Evolutionary conservation across 306 rosid species (phyloP).

Genomic region (Castanopsis chinensis): DNA sequence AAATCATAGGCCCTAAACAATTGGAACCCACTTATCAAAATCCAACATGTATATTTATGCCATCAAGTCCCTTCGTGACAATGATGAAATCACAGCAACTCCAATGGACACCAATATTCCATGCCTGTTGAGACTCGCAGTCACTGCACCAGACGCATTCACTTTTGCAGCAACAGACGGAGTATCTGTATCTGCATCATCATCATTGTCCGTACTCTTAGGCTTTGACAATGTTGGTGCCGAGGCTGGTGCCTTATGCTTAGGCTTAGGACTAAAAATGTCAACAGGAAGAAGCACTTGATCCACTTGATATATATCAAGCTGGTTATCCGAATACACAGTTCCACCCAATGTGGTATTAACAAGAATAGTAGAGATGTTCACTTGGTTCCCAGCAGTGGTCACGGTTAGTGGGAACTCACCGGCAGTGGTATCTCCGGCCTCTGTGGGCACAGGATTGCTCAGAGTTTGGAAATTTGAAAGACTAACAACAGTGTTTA

Average conservation of each 20-base stretch:
- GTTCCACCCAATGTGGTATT: slow-evolving; percentile 34
- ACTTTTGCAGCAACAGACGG: slow-evolving; percentile 3
- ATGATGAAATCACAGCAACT: not conserved
- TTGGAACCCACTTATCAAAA: not conserved
- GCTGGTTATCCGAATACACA: slow-evolving; percentile 32
- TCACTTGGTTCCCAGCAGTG: slow-evolving; percentile 32
- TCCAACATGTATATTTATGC: not conserved
- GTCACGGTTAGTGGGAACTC: slow-evolving; percentile 39
- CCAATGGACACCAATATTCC: slow-evolving; percentile 21
- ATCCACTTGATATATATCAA: slow-evolving; percentile 33
- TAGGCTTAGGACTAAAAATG: slow-evolving; percentile 27
- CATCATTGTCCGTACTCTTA: not conserved
- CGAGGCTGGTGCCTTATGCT: slow-evolving; percentile 11
- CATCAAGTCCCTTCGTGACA: slow-evolving; percentile 9
- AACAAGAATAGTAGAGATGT: slow-evolving; percentile 37
- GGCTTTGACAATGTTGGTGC: slow-evolving; percentile 7
- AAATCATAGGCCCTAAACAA: not conserved
- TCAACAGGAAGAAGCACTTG: slow-evolving; percentile 37
- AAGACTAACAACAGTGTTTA: slow-evolving; percentile 13
- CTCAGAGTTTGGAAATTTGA: slow-evolving; percentile 42
- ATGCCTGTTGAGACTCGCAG: not conserved
- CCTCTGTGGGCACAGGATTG: slow-evolving; percentile 44
- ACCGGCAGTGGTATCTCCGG: slow-evolving; percentile 19
- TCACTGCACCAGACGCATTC: not conserved
- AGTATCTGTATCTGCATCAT: not conserved